These are phyloP conservation scores for Coprinopsis sp. DNA, from an alignment of 768 basidiomycete genomes.

Conservation along the genomic window DNA sequence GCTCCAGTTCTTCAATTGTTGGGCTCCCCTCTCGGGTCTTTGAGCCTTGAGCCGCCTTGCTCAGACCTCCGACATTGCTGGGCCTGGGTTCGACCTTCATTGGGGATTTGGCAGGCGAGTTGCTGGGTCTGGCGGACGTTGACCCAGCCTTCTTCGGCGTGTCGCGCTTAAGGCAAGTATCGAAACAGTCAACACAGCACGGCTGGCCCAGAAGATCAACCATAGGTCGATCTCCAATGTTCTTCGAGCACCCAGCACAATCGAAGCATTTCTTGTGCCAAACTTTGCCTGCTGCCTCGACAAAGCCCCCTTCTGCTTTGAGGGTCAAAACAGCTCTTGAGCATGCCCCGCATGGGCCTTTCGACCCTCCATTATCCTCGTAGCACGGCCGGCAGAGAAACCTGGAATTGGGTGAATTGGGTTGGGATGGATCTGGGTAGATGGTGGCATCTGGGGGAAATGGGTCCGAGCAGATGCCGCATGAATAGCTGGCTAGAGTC, in stretches of 20 bases:
- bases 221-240: conserved; percentile 71
- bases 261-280: conserved; percentile 85
- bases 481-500: conserved; percentile 63
- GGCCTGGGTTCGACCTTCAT: conserved; percentile 23
- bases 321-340: conserved; percentile 67
- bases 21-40: conserved; percentile 53
- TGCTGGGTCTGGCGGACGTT: conserved; percentile 26
- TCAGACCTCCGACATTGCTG: conserved; percentile 34
- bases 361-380: conserved; percentile 65
- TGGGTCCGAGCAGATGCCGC: conserved; percentile 54
- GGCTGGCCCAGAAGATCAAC: conserved; percentile 81
- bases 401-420: conserved; percentile 32
- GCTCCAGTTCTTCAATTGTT: conserved; percentile 59
- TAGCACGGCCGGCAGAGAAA: conserved; percentile 80
- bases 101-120: conserved; percentile 39
- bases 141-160: conserved; percentile 41
- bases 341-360: conserved; percentile 67
- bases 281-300: conserved; percentile 62
- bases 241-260: conserved; percentile 68
- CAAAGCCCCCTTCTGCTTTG: conserved; percentile 72
- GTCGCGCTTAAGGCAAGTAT: conserved; percentile 60
- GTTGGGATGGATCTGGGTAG: conserved; percentile 63
- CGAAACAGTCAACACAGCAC: conserved; percentile 78
- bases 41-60: conserved; percentile 26
- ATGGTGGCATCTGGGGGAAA: conserved; percentile 85